Base-by-base conservation (phyloP, 2,329 filamentous ascomycete species). In the Diaporthe aspalathi region DNA sequence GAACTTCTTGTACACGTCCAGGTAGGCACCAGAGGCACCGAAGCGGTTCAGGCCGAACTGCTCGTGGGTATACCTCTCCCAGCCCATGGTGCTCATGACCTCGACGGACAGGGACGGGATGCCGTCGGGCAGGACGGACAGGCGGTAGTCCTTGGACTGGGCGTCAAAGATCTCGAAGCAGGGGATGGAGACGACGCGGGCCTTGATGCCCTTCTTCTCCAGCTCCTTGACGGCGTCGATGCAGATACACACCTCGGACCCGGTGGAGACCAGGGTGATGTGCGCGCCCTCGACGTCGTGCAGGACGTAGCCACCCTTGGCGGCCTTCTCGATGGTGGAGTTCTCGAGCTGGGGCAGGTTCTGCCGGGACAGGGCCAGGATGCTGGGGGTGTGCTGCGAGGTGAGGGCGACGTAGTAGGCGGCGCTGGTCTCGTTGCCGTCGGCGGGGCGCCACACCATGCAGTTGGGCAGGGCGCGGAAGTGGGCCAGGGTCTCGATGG, bases 31-130 rank as follows among this genome's bases (percentile, higher is more conserved):
- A 70, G 94, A 97, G 77, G 95, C 95, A 91, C 96, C 96, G 84
- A 99, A 99, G 82, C 96, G 91, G 92, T 99, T 99, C 77, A 99
- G 91, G 82, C 96, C 96, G 80, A 99, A 99, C 88, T 99, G 96
- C 91, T 99, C 96, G 86, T 99, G 95, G 72, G 94, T 93, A 87
- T 98, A 99, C 84, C 95, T 93, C 90, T 98, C 95, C 96, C 96
- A 99, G 78, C 96, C 96, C 85, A 98, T 91, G 77, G 96, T 99
- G 84, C 90, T 93, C 93, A 97, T 97, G 83, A 94, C 95, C 89
- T 99, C 96, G 77, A 99, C 93, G 70, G 93, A 97, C 84, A 99
- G 84, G 74, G 94, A 90, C 76, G 96, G 95, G 81, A 98, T 95
- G 76, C 95, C 95, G 82, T 98, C 94, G 78, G 95, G 96, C 74